Conservation (phyloP, 2,329 filamentous ascomycete genomes). For the Aspergillus sp. region DNA sequence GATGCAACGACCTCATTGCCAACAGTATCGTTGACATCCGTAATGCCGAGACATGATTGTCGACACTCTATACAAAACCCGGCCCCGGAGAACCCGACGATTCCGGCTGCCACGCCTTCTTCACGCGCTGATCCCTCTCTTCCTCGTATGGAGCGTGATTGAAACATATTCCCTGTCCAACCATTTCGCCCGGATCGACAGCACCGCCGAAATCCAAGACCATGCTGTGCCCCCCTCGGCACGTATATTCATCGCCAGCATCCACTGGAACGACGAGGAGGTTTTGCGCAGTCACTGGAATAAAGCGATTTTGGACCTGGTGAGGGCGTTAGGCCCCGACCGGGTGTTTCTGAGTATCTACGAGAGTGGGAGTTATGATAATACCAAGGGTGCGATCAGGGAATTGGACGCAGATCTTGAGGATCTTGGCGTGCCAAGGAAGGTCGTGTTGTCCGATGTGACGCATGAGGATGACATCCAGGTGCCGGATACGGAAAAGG, state of each 20-base stretch:
- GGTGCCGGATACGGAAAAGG: conserved; percentile 29
- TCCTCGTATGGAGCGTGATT: not conserved
- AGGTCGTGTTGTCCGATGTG: conserved; percentile 51
- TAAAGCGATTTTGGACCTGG: conserved; percentile 52
- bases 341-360: conserved; percentile 63
- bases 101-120: not conserved
- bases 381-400: conserved; percentile 56
- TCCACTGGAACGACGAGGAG: conserved; percentile 61
- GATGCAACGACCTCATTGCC: too few relatives aligned
- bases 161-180: not conserved
- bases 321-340: conserved; percentile 50
- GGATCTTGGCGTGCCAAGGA: conserved; percentile 46
- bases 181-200: not conserved
- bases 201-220: not conserved
- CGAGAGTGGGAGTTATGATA: conserved; percentile 64
- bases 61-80: not conserved
- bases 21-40: too few relatives aligned
- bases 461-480: conserved; percentile 54
- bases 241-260: conserved; percentile 59
- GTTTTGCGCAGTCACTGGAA: conserved; percentile 59
- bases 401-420: conserved; percentile 52
- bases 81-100: not conserved
- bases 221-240: conserved; percentile 10
- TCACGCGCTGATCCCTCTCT: not conserved
- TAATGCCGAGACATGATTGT: not conserved